These are phyloP conservation scores for Balakata baccata DNA, from an alignment of 345 rosid species.

Conservation along the genomic window DNA sequence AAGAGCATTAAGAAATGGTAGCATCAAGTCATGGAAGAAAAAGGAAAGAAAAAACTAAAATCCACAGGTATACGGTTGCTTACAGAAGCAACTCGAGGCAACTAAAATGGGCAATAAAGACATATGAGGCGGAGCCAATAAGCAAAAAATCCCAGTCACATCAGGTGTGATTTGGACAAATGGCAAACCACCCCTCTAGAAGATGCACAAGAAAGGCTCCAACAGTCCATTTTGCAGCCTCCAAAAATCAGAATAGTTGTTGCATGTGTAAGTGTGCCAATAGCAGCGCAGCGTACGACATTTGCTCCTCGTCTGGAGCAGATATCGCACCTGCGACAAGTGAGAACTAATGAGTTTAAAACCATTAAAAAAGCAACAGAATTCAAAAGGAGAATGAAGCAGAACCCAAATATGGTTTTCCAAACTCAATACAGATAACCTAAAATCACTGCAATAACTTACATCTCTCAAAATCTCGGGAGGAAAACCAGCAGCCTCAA, in stretches of 20 bases:
- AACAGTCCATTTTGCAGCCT: conserved; percentile 78
- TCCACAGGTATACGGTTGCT: conserved; percentile 56
- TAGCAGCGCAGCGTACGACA: conserved; percentile 91
- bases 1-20: conserved; percentile 6
- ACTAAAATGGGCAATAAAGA: conserved; percentile 69
- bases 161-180: conserved; percentile 73
- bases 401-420: conserved; percentile 21
- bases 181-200: conserved; percentile 68
- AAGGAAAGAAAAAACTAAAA: conserved; percentile 21
- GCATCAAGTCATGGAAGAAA: conserved; percentile 9
- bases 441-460: conserved; percentile 31
- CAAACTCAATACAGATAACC: conserved; percentile 23
- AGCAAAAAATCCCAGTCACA: conserved; percentile 64
- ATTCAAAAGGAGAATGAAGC: conserved; percentile 27
- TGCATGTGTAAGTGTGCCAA: conserved; percentile 57
- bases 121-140: conserved; percentile 64
- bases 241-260: conserved; percentile 69
- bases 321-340: conserved; percentile 97
- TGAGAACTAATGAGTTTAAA: conserved; percentile 56
- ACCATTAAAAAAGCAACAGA: conserved; percentile 21
- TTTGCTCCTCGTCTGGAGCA: conserved; percentile 93
- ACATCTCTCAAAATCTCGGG: conserved; percentile 90
- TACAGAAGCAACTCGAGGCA: conserved; percentile 84
- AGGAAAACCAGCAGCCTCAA: conserved; percentile 89
- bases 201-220: conserved; percentile 79